These are phyloP conservation scores for Tuber calosporum DNA, from an alignment of 495 filamentous ascomycete species.

Conservation along the genomic window DNA sequence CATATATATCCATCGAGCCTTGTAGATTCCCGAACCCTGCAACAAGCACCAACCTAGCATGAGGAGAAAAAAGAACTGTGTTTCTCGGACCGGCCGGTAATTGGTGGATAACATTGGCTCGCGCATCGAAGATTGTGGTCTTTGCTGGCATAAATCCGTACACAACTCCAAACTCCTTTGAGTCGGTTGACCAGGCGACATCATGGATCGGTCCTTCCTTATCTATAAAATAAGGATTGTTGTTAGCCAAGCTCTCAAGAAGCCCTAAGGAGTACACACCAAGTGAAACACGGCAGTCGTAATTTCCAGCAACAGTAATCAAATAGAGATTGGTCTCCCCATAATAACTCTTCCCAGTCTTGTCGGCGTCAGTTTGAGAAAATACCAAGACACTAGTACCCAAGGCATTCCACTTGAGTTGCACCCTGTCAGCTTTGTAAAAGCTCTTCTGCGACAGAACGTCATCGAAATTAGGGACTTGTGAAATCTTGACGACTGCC, in stretches of 20 bases:
- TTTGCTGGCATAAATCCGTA: conserved; percentile 98
- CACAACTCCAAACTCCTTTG: conserved; percentile 90
- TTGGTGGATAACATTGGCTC: conserved; percentile 67
- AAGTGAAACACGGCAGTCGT: conserved; percentile 83
- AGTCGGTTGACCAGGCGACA: conserved; percentile 94
- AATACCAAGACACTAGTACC: conserved; percentile 89
- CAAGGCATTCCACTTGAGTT: conserved; percentile 90
- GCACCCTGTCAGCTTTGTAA: conserved; percentile 97
- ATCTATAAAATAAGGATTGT: conserved; percentile 49
- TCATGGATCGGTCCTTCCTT: conserved; percentile 98
- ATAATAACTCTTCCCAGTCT: conserved; percentile 96
- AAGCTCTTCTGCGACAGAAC: conserved; percentile 95
- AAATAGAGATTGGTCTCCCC: conserved; percentile 97
- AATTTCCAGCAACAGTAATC: conserved; percentile 80
- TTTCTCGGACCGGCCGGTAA: conserved; percentile 85
- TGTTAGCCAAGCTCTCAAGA: conserved; percentile 8
- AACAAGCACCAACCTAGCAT: conserved; percentile 83
- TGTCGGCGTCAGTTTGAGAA: conserved; percentile 96
- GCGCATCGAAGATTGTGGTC: conserved; percentile 88
- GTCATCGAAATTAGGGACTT: conserved; percentile 71
- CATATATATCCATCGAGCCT: conserved; percentile 95
- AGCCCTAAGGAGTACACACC: conserved; percentile 45
- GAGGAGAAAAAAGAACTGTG: conserved; percentile 90
- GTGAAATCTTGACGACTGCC: conserved; percentile 85
- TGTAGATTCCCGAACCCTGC: conserved; percentile 96